Evolutionary conservation across 1,284 basidiomycete species (phyloP).

Genomic region (Apiotrichum gamsii): DNA sequence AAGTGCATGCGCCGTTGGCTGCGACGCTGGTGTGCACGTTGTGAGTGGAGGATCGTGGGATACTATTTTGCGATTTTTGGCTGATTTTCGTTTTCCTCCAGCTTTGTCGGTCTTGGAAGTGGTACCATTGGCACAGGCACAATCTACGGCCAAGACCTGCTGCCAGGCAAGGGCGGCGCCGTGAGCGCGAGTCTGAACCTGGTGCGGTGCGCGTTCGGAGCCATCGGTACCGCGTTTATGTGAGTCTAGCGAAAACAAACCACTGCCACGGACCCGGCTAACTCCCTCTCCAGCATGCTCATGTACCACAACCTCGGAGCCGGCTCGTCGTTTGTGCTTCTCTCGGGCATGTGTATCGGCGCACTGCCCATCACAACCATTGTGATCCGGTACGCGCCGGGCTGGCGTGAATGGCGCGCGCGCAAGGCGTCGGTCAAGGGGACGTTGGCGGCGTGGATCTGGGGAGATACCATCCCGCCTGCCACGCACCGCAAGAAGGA

Average conservation of each 20-base stretch:
- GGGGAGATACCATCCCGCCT: no score
- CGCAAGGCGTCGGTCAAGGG: no score
- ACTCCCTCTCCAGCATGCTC: slow-evolving; percentile 16
- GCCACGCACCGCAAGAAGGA: no score
- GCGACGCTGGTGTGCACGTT: slow-evolving; percentile 33
- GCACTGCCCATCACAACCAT: slow-evolving; percentile 29
- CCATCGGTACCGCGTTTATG: slow-evolving; percentile 37
- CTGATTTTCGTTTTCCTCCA: no score
- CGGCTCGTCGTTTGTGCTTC: slow-evolving; percentile 44
- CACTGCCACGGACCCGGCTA: neutral
- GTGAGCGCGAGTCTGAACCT: slow-evolving; percentile 45
- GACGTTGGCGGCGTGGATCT: no score
- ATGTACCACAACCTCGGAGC: slow-evolving; percentile 36
- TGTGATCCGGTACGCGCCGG: slow-evolving; percentile 24
- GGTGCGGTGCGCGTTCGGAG: slow-evolving; percentile 44
- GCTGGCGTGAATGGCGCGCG: slow-evolving; percentile 30
- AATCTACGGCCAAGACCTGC: slow-evolving; percentile 43
- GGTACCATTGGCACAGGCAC: slow-evolving; percentile 31
- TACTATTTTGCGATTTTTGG: no score
- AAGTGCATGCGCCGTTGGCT: slow-evolving; percentile 30
- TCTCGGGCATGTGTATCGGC: slow-evolving; percentile 31
- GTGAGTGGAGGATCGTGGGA: no score
- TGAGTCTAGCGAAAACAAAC: slow-evolving; percentile 11
- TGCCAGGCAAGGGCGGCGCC: slow-evolving; percentile 40
- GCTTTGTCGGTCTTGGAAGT: slow-evolving; percentile 35